These are phyloP conservation scores for Streptanthus diversifolius DNA, from an alignment of 345 rosid genomes.

Conservation along the genomic window DNA sequence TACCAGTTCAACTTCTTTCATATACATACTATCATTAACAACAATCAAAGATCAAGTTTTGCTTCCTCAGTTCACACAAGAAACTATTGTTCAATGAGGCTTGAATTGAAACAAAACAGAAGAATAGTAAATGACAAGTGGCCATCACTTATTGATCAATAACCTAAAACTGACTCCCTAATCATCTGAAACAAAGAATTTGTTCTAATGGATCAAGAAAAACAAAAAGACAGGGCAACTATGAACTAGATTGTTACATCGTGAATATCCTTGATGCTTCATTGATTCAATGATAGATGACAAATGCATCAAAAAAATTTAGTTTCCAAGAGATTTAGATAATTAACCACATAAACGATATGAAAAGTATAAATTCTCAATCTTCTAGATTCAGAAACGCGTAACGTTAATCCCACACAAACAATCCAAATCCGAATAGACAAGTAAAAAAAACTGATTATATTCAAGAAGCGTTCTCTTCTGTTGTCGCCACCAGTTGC, in stretches of 20 bases:
- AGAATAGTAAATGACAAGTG: background rate
- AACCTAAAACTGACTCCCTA: background rate
- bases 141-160: background rate
- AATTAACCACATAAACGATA: too few species aligned
- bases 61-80: background rate
- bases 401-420: too few species aligned
- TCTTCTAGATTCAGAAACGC: too few species aligned
- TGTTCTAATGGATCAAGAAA: background rate
- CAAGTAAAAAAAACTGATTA: too few species aligned
- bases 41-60: slow-evolving; percentile 7
- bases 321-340: too few species aligned
- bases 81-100: background rate
- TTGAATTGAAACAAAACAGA: background rate
- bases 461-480: too few species aligned
- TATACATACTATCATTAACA: background rate
- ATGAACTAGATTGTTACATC: background rate
- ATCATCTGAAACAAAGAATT: background rate
- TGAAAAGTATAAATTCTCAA: too few species aligned
- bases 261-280: background rate
- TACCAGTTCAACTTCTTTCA: background rate
- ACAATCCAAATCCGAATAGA: too few species aligned
- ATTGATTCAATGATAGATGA: background rate
- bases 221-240: background rate
- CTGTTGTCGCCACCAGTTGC: too few species aligned
- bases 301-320: background rate